phyloP scores from a whole-genome alignment of 371 early-diverging fungal species.

The Blyttiomyces sp. region DNA sequence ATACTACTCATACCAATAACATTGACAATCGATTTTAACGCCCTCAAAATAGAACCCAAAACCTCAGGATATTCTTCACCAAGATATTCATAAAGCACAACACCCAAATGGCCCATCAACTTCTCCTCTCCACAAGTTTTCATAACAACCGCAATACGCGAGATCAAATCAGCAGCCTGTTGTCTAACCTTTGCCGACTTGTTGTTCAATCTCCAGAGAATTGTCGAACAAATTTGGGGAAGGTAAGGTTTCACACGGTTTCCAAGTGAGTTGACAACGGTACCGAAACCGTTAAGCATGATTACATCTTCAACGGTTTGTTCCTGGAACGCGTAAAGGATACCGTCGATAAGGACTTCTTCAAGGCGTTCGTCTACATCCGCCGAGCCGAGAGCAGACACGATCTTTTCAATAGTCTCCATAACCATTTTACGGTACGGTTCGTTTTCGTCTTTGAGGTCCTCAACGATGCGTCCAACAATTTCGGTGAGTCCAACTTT shows the following conservation, averaged over 20 bases:
- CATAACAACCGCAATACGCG: conserved; percentile 91
- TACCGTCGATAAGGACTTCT: conserved; percentile 91
- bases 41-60: conserved; percentile 89
- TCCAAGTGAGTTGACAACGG: conserved; percentile 87
- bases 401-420: conserved; percentile 88
- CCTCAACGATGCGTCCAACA: conserved; percentile 77
- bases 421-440: conserved; percentile 95
- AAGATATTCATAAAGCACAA: conserved; percentile 91
- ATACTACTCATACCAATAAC: conserved; percentile 96
- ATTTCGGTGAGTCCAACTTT: conserved; percentile 92
- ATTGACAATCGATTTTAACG: conserved; percentile 88
- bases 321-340: conserved; percentile 96
- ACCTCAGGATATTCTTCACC: conserved; percentile 99
- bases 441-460: conserved; percentile 93
- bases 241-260: conserved; percentile 87
- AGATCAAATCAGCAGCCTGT: conserved; percentile 94
- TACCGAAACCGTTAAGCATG: conserved; percentile 94
- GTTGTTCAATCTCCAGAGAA: conserved; percentile 96
- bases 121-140: conserved; percentile 92
- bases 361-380: conserved; percentile 90
- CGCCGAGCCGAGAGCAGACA: conserved; percentile 76
- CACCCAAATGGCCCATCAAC: conserved; percentile 86
- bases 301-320: conserved; percentile 85
- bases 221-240: conserved; percentile 87
- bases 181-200: conserved; percentile 93